phyloP scores from a whole-genome alignment of 139 green algal genomes.

The Tetraselmis chui region DNA sequence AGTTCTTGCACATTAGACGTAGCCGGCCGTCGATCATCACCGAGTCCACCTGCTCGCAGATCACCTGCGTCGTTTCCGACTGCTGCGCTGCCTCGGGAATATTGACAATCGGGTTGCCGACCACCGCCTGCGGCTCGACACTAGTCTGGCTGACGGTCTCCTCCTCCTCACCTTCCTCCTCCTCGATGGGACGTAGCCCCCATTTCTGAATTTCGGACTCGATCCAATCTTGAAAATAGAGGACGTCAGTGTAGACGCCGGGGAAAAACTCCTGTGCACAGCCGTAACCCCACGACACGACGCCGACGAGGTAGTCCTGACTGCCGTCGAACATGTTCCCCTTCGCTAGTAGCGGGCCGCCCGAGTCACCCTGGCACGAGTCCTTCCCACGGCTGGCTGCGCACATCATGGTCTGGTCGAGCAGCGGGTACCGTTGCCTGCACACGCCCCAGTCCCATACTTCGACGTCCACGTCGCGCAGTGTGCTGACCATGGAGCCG shows the following conservation, averaged over 20 bases:
- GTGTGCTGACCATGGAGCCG: background rate
- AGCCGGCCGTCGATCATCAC: background rate
- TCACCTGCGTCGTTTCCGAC: background rate
- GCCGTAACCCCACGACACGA: constrained; percentile 25
- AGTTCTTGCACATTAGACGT: background rate
- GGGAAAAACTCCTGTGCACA: constrained; percentile 14
- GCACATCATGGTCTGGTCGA: background rate
- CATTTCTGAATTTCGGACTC: background rate
- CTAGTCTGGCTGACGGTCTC: background rate
- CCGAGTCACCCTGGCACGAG: constrained; percentile 27
- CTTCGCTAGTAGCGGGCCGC: constrained; percentile 20
- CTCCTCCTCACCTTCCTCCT: background rate
- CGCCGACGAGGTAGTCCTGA: constrained; percentile 17
- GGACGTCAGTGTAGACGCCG: constrained; percentile 12
- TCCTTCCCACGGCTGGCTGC: background rate
- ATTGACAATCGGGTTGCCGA: background rate
- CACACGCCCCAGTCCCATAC: background rate
- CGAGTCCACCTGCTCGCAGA: background rate
- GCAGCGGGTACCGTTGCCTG: background rate
- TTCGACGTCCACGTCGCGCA: background rate
- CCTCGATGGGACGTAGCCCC: background rate
- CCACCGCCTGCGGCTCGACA: background rate
- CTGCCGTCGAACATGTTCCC: background rate
- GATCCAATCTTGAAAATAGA: background rate
- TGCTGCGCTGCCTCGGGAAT: background rate